Base-by-base conservation (phyloP, 805 yeast species). In the Pichia occidentalis region DNA sequence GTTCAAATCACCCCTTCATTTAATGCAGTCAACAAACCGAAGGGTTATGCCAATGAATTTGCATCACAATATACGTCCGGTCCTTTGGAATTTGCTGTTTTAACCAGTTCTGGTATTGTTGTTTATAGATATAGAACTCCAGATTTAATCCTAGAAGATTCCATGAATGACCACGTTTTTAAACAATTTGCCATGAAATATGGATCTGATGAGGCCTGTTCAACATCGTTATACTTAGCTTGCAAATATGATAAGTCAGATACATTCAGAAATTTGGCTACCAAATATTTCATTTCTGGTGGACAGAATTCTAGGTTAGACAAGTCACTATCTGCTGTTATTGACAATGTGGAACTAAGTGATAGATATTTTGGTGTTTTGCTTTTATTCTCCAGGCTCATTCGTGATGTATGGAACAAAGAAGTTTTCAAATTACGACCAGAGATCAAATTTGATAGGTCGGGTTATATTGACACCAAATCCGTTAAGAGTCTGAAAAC, bases 311-410 rank as follows among this genome's bases (percentile, higher is more conserved):
- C 79, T 4, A 63, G 70, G 36, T 56, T 62, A 32, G 57, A 54
- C 32, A 56, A 59, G 35, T 59, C 53, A 39, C 28, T 47, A 49
- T 44, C 70, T 48, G 56, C 72, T 51, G 34, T 73, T 25, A 68
- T 80, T 34, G 84, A 80, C 46, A 80, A 79, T 56, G 95, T 90
- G n/a, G 76, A 84, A 22, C 70, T 92, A 43, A 85, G 95, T 60
- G 95, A 95, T 49, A 68, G 96, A 48, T 87, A 88, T 51, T 88
- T 85, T 56, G 97, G 96, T 32, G 74, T 85, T 13, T 80, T 90
- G 11, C 69, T 86, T 19, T 72, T 87, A 42, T 66, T 87, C 23
- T 72, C 95, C 1, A 73, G 97, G 48, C 59, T 88, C 13, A 75
- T 90, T 45, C 72, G 94, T 46, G 80, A 78, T 14, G 67, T 77